Percentiles rank a stretch among this genome's conserved stretches.
These are phyloP conservation scores for Castanea crenata DNA, from an alignment of 306 rosid genomes.

Conservation along the genomic window DNA sequence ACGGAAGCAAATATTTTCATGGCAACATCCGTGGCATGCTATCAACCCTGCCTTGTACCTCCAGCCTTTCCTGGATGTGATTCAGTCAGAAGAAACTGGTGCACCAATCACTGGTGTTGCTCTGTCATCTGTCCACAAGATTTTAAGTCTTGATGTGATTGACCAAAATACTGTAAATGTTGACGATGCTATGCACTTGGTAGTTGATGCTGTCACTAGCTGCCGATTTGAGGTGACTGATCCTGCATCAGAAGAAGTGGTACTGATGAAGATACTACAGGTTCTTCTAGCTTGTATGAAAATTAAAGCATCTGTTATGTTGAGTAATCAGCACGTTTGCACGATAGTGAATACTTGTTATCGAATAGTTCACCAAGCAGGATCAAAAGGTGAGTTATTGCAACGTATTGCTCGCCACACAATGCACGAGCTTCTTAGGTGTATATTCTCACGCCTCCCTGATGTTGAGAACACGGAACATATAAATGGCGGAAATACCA, in stretches of 20 bases:
- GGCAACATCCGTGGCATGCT: slow-evolving; percentile 93
- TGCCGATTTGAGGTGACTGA: slow-evolving; percentile 96
- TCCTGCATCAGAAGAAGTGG: slow-evolving; percentile 94
- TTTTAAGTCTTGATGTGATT: slow-evolving; percentile 81
- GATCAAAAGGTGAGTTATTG: slow-evolving; percentile 84
- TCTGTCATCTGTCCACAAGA: slow-evolving; percentile 90
- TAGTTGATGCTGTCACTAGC: slow-evolving; percentile 96
- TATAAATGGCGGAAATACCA: slow-evolving; percentile 54
- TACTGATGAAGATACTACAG: slow-evolving; percentile 90
- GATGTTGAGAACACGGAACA: slow-evolving; percentile 71
- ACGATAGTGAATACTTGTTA: slow-evolving; percentile 93
- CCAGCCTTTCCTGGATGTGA: slow-evolving; percentile 95
- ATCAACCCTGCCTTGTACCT: slow-evolving; percentile 80
- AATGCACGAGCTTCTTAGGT: slow-evolving; percentile 85
- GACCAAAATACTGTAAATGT: slow-evolving; percentile 82
- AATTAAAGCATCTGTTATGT: slow-evolving; percentile 85
- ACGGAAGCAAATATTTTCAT: slow-evolving; percentile 75
- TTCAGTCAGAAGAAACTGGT: slow-evolving; percentile 94
- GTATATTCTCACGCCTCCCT: slow-evolving; percentile 93
- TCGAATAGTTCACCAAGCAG: slow-evolving; percentile 97
- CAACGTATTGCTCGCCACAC: slow-evolving; percentile 92
- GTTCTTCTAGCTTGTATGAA: slow-evolving; percentile 96
- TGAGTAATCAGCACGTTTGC: slow-evolving; percentile 98
- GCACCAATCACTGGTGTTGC: slow-evolving; percentile 93
- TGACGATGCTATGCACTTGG: slow-evolving; percentile 89